Conservation (phyloP, 2,329 filamentous ascomycete species). For the Cephalotrichum gorgonifer region DNA sequence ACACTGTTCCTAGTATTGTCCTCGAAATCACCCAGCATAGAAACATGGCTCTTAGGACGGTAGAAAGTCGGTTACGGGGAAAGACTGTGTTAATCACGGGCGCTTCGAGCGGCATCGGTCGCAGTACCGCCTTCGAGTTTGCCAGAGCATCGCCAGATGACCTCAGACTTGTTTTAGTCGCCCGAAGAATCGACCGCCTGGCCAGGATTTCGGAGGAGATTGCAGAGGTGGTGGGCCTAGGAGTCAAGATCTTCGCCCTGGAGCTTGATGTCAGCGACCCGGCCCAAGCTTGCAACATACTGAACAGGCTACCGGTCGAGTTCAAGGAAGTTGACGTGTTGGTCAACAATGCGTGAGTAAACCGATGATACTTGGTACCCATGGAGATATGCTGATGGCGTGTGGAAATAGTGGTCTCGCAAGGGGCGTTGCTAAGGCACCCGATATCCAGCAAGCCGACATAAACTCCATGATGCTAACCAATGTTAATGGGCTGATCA, state of each 20-base stretch:
- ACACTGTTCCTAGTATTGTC: no score
- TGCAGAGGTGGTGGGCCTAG: slow-evolving; percentile 61
- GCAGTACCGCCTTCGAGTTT: slow-evolving; percentile 78
- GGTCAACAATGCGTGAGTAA: slow-evolving; percentile 96
- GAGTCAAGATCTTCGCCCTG: slow-evolving; percentile 72
- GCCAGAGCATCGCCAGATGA: slow-evolving; percentile 71
- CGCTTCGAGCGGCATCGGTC: slow-evolving; percentile 86
- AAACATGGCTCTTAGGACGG: no score
- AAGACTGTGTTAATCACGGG: slow-evolving; percentile 91
- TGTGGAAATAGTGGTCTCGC: slow-evolving; percentile 71
- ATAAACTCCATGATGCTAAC: slow-evolving; percentile 82
- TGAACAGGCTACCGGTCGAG: slow-evolving; percentile 63
- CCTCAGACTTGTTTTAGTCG: slow-evolving; percentile 78
- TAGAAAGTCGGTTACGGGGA: no score
- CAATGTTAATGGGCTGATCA: slow-evolving; percentile 90
- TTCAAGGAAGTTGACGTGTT: slow-evolving; percentile 79
- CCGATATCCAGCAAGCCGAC: slow-evolving; percentile 74
- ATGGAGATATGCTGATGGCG: no score
- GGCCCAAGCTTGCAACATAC: slow-evolving; percentile 62
- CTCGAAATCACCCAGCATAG: no score
- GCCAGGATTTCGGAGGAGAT: slow-evolving; percentile 70
- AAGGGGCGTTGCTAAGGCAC: slow-evolving; percentile 76
- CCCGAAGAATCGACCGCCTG: slow-evolving; percentile 69
- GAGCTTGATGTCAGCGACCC: slow-evolving; percentile 81
- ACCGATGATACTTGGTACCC: no score